Conservation (phyloP, 2,329 filamentous ascomycete species). For the Proliferodiscus dingleyae region DNA sequence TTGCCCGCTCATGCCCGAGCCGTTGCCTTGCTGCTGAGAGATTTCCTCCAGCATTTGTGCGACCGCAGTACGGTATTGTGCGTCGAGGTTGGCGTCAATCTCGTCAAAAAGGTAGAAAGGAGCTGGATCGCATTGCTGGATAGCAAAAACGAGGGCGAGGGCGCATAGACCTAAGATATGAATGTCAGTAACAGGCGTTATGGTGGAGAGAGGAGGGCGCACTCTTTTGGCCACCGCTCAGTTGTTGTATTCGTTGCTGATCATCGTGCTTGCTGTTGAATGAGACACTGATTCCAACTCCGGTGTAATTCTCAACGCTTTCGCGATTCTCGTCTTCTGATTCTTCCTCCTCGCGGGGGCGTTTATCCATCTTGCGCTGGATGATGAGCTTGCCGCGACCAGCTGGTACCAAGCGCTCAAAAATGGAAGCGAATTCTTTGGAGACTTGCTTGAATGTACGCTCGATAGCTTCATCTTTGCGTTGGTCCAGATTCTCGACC, state of each 20-base stretch:
- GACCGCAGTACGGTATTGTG: conserved; percentile 94
- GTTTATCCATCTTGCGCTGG: conserved; percentile 78
- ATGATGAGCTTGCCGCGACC: conserved; percentile 90
- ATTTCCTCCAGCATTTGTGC: conserved; percentile 81
- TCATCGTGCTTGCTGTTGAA: conserved; percentile 99
- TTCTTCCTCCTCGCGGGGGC: conserved; percentile 59
- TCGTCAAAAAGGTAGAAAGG: conserved; percentile 99
- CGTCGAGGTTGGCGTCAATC: conserved; percentile 96
- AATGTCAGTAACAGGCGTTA: conserved; percentile 15
- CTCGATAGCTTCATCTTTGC: conserved; percentile 97
- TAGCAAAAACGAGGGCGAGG: conserved; percentile 97
- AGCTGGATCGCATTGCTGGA: conserved; percentile 93
- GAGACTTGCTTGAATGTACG: conserved; percentile 98
- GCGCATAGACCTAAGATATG: conserved; percentile 71
- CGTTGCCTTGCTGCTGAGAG: conserved; percentile 48
- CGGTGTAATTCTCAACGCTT: conserved; percentile 89
- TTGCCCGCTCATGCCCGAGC: conserved; percentile 53
- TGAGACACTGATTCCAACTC: conserved; percentile 93
- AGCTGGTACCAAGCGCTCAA: conserved; percentile 90
- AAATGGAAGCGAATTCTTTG: conserved; percentile 85
- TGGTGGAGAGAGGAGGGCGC: conserved; percentile 33
- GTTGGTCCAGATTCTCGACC: conserved; percentile 85
- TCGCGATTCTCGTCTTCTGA: conserved; percentile 63
- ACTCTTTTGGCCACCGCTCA: conserved; percentile 98
- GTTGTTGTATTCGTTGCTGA: conserved; percentile 94